Evolutionary conservation across 345 rosid species (phyloP).

Genomic region (Corymbia maculata): DNA sequence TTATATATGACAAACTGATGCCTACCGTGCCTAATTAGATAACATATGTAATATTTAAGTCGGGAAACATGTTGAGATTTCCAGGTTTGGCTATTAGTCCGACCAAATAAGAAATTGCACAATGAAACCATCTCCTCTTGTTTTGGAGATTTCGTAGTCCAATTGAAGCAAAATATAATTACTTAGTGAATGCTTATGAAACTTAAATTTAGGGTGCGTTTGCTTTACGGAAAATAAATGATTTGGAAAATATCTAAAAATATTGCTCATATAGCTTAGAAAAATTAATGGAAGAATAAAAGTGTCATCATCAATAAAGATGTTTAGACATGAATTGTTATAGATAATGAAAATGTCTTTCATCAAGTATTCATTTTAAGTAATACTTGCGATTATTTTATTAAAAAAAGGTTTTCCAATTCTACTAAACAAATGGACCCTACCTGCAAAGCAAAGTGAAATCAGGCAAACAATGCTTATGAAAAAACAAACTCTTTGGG

Average conservation of each 20-base stretch:
- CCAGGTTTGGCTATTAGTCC: neutral
- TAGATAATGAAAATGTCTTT: no score
- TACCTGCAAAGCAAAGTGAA: neutral
- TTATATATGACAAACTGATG: no score
- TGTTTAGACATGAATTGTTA: no score
- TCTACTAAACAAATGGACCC: neutral
- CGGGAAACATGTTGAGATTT: neutral
- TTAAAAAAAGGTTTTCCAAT: rapidly evolving
- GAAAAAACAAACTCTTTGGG: neutral
- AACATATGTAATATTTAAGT: no score
- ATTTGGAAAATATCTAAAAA: neutral
- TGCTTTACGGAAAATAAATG: rapidly evolving
- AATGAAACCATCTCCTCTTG: neutral
- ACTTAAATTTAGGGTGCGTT: no score
- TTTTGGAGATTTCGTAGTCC: neutral
- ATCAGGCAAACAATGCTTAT: neutral
- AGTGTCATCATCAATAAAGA: no score
- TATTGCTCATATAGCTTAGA: no score
- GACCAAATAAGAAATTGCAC: no score
- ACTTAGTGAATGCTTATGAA: neutral
- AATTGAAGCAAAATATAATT: neutral
- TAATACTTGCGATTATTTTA: no score
- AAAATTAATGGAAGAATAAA: no score
- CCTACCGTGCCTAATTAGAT: no score
- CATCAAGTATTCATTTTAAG: no score